Evolutionary conservation across 192 early-diverging fungal species (phyloP), one percentile per base, ranked within the genome.

Genomic region (Paraglomus occultum): DNA sequence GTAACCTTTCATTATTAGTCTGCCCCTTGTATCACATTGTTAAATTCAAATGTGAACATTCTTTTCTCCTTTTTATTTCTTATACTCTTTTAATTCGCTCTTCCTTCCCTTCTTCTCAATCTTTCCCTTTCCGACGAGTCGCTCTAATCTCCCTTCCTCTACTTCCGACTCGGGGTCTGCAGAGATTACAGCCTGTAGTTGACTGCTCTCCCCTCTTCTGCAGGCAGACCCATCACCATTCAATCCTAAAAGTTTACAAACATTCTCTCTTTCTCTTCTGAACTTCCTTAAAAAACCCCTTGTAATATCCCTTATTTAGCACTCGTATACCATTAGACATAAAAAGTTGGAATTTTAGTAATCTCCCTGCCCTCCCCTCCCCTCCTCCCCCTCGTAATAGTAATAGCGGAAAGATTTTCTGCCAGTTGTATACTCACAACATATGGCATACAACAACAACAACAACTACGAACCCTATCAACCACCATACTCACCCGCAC

Each of bases 401-500:
- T 43, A 22, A 8, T 42, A 4, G 43, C n/a, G 1, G 1, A 15
- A 20, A 67, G 8, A 20, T 45, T 8, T 20, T 40, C 40, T 68
- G 39, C 22, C n/a, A 31, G 31, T 31, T 31, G 31, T 31, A 31
- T 31, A 31, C 31, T 31, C 31, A 31, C 31, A 31, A 31, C 31
- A 3, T 31, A 31, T 31, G 31, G 31, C 18, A 39, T 46, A n/a
- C 38, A 6, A 38, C 40, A 45, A 51, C 51, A n/a, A 51, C 15
- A 58, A 64, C 40, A 45, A 51, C 51, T 15, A 69, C 46, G 65
- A 55, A 44, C 50, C 59, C 12, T 42, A 64, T 64, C 10, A 63
- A 23, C 54, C 67, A 31, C 63, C 55, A 58, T 70, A 51, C 45
- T 52, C 58, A 8, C 45, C 67, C 6, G 62, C 71, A 49, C 54